phyloP scores from a whole-genome alignment of 2,329 filamentous ascomycete genomes.

The Ascochyta clinopodiicola region DNA sequence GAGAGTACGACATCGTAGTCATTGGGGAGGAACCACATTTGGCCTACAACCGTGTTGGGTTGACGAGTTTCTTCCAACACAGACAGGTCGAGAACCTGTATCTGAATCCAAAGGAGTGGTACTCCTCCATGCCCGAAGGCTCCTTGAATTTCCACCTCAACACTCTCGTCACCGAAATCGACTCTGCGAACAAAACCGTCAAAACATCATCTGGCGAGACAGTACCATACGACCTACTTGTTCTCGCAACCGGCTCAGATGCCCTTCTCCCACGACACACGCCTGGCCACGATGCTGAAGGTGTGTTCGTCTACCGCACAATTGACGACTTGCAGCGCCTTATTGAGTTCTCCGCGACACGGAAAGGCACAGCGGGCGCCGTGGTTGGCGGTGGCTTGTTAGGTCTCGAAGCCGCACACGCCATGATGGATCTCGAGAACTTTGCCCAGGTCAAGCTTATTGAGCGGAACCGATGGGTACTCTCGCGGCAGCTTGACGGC shows the following conservation, averaged over 20 bases:
- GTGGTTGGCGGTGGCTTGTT: slow-evolving; percentile 86
- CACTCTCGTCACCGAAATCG: slow-evolving; percentile 73
- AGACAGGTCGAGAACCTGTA: slow-evolving; percentile 86
- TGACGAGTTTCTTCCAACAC: slow-evolving; percentile 89
- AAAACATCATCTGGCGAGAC: slow-evolving; percentile 72
- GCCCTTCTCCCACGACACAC: slow-evolving; percentile 76
- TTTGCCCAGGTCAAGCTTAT: slow-evolving; percentile 78
- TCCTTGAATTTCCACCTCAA: slow-evolving; percentile 78
- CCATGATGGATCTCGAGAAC: slow-evolving; percentile 83
- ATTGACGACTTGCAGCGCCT: slow-evolving; percentile 81
- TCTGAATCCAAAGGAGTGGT: slow-evolving; percentile 85
- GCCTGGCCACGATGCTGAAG: slow-evolving; percentile 78
- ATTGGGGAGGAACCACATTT: slow-evolving; percentile 88
- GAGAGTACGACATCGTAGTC: slow-evolving; percentile 81
- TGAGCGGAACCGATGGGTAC: slow-evolving; percentile 81
- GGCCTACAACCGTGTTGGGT: slow-evolving; percentile 88
- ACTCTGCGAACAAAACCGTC: slow-evolving; percentile 69
- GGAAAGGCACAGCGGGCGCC: slow-evolving; percentile 72
- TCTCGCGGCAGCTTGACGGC: slow-evolving; percentile 80
- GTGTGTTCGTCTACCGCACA: slow-evolving; percentile 88
- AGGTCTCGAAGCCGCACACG: slow-evolving; percentile 87
- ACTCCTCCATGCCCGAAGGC: slow-evolving; percentile 69
- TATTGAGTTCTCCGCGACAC: slow-evolving; percentile 72
- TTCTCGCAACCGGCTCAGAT: slow-evolving; percentile 86
- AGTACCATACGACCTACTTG: slow-evolving; percentile 78